Evolutionary conservation across 495 filamentous ascomycete species (phyloP).

Genomic region (Penicillium salamii): DNA sequence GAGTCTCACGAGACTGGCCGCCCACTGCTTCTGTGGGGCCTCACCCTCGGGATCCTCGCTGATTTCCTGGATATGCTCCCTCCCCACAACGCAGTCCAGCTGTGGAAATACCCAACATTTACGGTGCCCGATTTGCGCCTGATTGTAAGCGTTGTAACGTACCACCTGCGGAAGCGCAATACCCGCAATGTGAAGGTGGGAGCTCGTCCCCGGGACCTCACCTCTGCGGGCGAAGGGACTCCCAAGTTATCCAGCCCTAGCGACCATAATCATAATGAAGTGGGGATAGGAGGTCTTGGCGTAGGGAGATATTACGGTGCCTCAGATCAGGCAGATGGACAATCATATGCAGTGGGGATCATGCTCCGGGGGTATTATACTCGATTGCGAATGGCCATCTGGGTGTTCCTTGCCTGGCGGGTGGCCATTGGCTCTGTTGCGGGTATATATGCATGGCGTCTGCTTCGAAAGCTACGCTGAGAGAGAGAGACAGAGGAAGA

Average conservation of each 20-base stretch:
- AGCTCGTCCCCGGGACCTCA: conserved; percentile 37
- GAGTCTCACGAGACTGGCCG: conserved; percentile 27
- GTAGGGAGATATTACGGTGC: conserved; percentile 44
- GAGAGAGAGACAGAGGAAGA: too few species aligned
- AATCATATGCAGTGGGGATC: conserved; percentile 52
- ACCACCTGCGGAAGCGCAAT: conserved; percentile 58
- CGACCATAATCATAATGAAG: conserved; percentile 37
- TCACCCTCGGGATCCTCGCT: conserved; percentile 68
- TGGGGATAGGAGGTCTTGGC: conserved; percentile 46
- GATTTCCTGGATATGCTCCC: conserved; percentile 73
- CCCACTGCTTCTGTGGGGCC: conserved; percentile 70
- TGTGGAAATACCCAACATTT: conserved; percentile 75
- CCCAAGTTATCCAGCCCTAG: conserved; percentile 32
- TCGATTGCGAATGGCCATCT: conserved; percentile 57
- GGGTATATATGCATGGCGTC: conserved; percentile 30
- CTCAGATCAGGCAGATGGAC: conserved; percentile 25
- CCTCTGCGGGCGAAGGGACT: conserved; percentile 40
- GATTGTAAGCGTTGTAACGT: conserved; percentile 60
- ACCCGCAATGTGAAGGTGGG: conserved; percentile 36
- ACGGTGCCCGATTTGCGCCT: conserved; percentile 61
- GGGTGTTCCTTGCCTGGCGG: conserved; percentile 45
- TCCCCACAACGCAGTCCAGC: conserved; percentile 55
- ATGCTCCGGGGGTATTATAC: conserved; percentile 72
- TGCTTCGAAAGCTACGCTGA: conserved; percentile 24
- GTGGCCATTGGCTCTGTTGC: conserved; percentile 31